Conservation (phyloP, 768 basidiomycete species). For the Mycena indigotica region DNA sequence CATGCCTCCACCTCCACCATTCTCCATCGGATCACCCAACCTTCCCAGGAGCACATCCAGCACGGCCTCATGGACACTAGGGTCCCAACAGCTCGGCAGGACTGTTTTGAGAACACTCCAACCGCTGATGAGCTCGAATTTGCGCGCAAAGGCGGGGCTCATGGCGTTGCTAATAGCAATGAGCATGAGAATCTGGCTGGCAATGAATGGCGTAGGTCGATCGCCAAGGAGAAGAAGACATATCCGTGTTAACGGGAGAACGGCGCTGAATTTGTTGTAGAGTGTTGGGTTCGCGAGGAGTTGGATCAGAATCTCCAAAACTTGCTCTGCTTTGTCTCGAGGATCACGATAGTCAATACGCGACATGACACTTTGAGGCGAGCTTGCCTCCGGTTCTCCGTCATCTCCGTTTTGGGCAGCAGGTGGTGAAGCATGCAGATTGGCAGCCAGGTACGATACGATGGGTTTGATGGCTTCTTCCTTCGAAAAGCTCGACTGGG, state of each 20-base stretch:
- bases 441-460: conserved; percentile 82
- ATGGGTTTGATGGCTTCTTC: conserved; percentile 83
- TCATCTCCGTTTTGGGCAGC: conserved; percentile 1
- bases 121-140: conserved; percentile 84
- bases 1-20: conserved; percentile 30
- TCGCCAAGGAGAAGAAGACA: conserved; percentile 78
- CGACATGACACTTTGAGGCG: conserved; percentile 61
- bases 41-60: conserved; percentile 71
- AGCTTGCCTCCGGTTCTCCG: conserved; percentile 30
- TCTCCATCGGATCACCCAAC: conserved; percentile 24
- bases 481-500: conserved; percentile 67
- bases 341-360: conserved; percentile 51
- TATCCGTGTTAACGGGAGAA: conserved; percentile 79
- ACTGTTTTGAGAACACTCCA: conserved; percentile 76
- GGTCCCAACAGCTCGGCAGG: conserved; percentile 71
- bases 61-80: conserved; percentile 62
- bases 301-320: conserved; percentile 65
- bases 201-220: conserved; percentile 62
- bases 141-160: conserved; percentile 68
- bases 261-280: conserved; percentile 70
- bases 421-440: conserved; percentile 64
- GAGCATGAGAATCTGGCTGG: conserved; percentile 60
- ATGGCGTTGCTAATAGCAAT: conserved; percentile 56
- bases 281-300: conserved; percentile 58
- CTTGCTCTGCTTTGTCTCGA: conserved; percentile 66